A percentile compares a stretch with the other conserved stretches of the same genome.
Conservation (phyloP, 345 rosid species). For the Mallotus nudiflorus region DNA sequence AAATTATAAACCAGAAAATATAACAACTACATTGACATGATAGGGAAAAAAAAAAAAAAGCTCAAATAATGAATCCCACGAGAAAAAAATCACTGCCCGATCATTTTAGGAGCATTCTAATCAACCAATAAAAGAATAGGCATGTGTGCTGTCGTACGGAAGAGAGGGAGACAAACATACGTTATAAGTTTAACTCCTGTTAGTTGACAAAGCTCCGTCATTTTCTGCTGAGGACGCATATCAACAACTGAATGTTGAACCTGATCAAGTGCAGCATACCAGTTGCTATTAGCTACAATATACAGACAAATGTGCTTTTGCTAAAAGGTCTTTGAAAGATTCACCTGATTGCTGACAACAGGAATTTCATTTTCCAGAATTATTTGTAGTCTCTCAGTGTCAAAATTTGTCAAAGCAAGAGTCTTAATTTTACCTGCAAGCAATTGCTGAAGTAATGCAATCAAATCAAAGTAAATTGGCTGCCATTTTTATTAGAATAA, state of each 20-base stretch:
- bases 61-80: not conserved
- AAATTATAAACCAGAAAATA: not conserved
- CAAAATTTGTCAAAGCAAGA: slow-evolving; percentile 91
- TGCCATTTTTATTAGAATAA: slow-evolving; percentile 13
- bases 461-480: slow-evolving; percentile 24
- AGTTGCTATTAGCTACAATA: slow-evolving; percentile 17
- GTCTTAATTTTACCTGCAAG: slow-evolving; percentile 86
- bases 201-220: slow-evolving; percentile 92
- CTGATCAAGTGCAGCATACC: slow-evolving; percentile 35
- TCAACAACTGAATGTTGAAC: slow-evolving; percentile 97
- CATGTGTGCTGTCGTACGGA: not conserved
- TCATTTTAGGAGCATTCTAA: not conserved
- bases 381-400: slow-evolving; percentile 76
- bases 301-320: not conserved
- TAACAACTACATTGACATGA: not conserved
- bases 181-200: slow-evolving; percentile 95
- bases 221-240: slow-evolving; percentile 93
- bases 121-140: not conserved
- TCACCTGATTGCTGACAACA: slow-evolving; percentile 94
- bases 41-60: not conserved
- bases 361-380: slow-evolving; percentile 89
- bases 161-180: slow-evolving; percentile 40
- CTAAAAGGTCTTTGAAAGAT: not conserved
- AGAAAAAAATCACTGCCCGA: not conserved
- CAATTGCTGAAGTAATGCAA: slow-evolving; percentile 23